These are phyloP conservation scores for Boletus coccyginus DNA, from an alignment of 768 basidiomycete genomes.

Conservation along the genomic window DNA sequence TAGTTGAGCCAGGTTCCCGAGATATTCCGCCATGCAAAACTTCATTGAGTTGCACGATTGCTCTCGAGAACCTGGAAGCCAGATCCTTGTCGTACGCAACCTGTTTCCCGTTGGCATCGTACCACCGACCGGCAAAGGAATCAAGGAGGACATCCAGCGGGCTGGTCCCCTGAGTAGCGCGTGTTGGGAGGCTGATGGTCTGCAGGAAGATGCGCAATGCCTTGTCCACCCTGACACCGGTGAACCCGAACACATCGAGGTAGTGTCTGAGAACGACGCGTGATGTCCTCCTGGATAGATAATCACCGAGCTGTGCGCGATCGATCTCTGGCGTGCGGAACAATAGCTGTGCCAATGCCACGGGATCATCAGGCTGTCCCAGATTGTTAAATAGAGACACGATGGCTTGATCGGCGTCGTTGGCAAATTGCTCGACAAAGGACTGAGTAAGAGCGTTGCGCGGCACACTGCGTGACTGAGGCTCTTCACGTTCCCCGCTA, in stretches of 20 bases:
- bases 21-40: constrained; percentile 75
- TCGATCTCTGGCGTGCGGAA: constrained; percentile 87
- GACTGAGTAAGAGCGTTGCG: constrained; percentile 64
- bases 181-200: constrained; percentile 65
- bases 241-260: constrained; percentile 85
- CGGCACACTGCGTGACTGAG: constrained; percentile 44
- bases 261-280: constrained; percentile 78
- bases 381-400: constrained; percentile 63
- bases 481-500: constrained; percentile 64
- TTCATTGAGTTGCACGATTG: constrained; percentile 87
- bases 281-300: constrained; percentile 71
- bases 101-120: constrained; percentile 77
- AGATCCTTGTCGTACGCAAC: constrained; percentile 83
- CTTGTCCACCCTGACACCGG: constrained; percentile 79
- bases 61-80: constrained; percentile 70
- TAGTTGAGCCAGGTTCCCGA: constrained; percentile 54
- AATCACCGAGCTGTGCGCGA: constrained; percentile 77
- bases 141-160: constrained; percentile 65
- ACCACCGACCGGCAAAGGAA: constrained; percentile 86
- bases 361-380: constrained; percentile 60
- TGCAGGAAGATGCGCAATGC: constrained; percentile 88
- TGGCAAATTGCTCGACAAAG: constrained; percentile 78
- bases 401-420: constrained; percentile 80
- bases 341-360: constrained; percentile 69
- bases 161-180: constrained; percentile 28